phyloP scores from a whole-genome alignment of 2,329 filamentous ascomycete genomes.

The Colletotrichum filicis region DNA sequence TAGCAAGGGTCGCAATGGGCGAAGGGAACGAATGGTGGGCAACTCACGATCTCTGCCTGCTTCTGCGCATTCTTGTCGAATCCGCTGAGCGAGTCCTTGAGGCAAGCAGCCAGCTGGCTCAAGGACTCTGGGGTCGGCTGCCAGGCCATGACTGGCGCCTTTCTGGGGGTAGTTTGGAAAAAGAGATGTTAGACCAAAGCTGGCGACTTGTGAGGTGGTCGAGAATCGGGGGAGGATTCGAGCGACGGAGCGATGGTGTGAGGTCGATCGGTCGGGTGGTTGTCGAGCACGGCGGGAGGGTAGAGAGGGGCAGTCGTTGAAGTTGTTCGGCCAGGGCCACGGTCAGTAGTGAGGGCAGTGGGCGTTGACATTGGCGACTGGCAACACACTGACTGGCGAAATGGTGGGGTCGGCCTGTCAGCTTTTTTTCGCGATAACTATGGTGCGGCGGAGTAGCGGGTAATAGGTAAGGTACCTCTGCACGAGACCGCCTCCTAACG shows the following conservation, averaged over 20 bases:
- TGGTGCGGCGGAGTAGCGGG: slow-evolving; percentile 33
- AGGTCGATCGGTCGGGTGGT: slow-evolving; percentile 8
- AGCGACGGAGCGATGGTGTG: slow-evolving; percentile 5
- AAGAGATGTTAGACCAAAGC: slow-evolving; percentile 29
- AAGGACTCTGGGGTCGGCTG: slow-evolving; percentile 89
- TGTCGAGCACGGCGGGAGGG: slow-evolving; percentile 2
- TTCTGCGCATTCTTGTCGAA: slow-evolving; percentile 84
- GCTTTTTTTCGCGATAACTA: slow-evolving; percentile 37
- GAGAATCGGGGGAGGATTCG: slow-evolving; percentile 21
- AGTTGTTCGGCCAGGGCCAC: slow-evolving; percentile 23
- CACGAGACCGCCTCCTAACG: not conserved
- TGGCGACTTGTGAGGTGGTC: slow-evolving; percentile 17
- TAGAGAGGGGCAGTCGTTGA: slow-evolving; percentile 34
- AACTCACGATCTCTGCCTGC: slow-evolving; percentile 84
- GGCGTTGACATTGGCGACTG: slow-evolving; percentile 28
- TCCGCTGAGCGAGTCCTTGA: slow-evolving; percentile 91
- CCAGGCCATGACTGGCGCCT: slow-evolving; percentile 79
- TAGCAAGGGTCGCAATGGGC: slow-evolving; percentile 33
- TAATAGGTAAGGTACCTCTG: slow-evolving; percentile 14
- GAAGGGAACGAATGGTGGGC: slow-evolving; percentile 12
- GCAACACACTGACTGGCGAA: slow-evolving; percentile 9
- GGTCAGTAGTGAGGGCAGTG: slow-evolving; percentile 12
- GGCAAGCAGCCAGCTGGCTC: slow-evolving; percentile 86
- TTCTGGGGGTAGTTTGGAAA: slow-evolving; percentile 16
- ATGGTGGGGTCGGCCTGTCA: slow-evolving; percentile 36